Percentiles rank a stretch among this genome's conserved stretches.
These are phyloP conservation scores for Dactylis glomerata DNA, from an alignment of 176 grass and related monocot species.

Conservation along the genomic window DNA sequence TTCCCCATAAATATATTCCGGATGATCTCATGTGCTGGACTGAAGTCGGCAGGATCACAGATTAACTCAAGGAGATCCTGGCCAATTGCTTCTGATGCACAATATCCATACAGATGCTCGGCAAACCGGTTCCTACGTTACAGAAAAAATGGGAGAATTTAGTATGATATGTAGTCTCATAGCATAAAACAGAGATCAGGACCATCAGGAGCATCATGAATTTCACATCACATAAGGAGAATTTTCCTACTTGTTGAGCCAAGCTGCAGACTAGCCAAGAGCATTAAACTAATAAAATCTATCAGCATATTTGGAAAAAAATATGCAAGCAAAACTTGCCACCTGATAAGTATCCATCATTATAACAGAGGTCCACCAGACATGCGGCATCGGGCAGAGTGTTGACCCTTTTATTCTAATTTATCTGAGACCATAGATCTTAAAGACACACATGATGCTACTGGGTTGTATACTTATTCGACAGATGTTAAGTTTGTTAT, in stretches of 20 bases:
- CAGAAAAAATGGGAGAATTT: neutral
- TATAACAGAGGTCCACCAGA: neutral
- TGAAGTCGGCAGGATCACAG: slow-evolving; percentile 51
- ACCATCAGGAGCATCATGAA: neutral
- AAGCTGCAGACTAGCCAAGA: neutral
- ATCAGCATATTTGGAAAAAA: neutral
- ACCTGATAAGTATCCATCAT: neutral
- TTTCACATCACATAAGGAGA: neutral
- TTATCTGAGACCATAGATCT: neutral
- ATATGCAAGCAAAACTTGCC: neutral
- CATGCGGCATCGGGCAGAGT: neutral
- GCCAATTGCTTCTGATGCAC: slow-evolving; percentile 73
- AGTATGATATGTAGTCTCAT: neutral
- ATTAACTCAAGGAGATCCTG: slow-evolving; percentile 62
- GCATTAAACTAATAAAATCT: neutral
- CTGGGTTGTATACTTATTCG: neutral
- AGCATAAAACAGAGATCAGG: slow-evolving; percentile 1
- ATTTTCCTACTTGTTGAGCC: neutral
- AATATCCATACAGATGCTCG: slow-evolving; percentile 70
- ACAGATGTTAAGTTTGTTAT: neutral
- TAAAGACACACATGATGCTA: neutral
- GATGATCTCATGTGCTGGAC: slow-evolving; percentile 57
- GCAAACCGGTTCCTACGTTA: slow-evolving; percentile 72
- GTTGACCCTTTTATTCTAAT: neutral
- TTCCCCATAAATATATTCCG: slow-evolving; percentile 61